Evolutionary conservation across 192 early-diverging fungal species (phyloP), one percentile per base, ranked within the genome.

Genomic region (Coemansia sp.): DNA sequence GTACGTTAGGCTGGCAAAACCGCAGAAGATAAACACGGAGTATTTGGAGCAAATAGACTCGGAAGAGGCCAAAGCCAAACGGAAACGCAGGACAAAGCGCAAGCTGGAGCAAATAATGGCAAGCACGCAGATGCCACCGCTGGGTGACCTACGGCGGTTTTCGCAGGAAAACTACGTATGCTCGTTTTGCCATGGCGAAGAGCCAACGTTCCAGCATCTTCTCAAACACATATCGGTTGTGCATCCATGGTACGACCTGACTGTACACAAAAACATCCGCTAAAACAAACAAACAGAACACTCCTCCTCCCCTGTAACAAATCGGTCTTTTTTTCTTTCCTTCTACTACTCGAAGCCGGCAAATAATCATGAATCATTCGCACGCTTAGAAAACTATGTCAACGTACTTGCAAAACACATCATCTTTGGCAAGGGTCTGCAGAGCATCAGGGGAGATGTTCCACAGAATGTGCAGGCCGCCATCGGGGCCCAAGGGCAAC

Each of bases 211-310:
- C 64, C n/a, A 63, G 34, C 21, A 39, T 8, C 60, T 79, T 35
- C 34, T 74, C 12, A 18, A 61, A 2, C 77, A 79, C 24, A 79
- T 79, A 23, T 55, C 64, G 14, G 33, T 45, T 15, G 59, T 36
- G 0, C 77, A 79, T 46, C 77, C 77, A 9, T 79, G 77, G 77
- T 79, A 74, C 44, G 77, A 79, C 45, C 56, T 79, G 33, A 48
- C 60, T 16, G 49, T 73, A 9, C 77, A 79, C 62, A 43, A 64
- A 51, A 79, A 74, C 35, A 79, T 79, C 53, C 64, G 63, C 55
- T 72, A 41, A 53, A 53, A 53, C 6, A 53, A 53, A 53, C n/a
- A 53, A 48, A 46, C 60, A 16, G n/a, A 21, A 16, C 9, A 34
- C 21, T 23, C 35, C 7, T 6, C 30, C 58, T 21, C 10, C 23